Percentiles rank a stretch among this genome's conserved stretches.
phyloP scores from a whole-genome alignment of 345 rosid genomes.

The Raphanus sativus region DNA sequence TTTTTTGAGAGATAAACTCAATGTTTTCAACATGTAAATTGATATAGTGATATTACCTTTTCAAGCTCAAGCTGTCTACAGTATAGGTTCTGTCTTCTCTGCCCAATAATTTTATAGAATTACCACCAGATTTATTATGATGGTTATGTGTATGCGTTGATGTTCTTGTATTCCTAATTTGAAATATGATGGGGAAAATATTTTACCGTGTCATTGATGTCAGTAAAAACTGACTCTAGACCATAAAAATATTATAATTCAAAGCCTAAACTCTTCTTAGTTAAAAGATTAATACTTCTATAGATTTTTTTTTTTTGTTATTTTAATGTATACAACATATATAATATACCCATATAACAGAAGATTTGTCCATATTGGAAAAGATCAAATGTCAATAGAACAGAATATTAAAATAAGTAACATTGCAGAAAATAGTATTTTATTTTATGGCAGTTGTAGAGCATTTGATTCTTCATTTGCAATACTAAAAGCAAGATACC shows the following conservation, averaged over 20 bases:
- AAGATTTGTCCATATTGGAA: constrained; percentile 13
- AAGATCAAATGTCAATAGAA: constrained; percentile 21
- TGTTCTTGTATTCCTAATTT: too few species aligned
- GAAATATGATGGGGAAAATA: background rate
- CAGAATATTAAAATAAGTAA: constrained; percentile 15
- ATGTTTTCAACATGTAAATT: background rate
- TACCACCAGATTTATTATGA: background rate
- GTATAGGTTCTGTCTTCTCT: constrained; percentile 8
- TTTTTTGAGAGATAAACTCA: background rate
- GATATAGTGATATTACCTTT: background rate
- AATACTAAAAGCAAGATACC: background rate
- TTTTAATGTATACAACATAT: background rate
- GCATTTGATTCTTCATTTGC: constrained; percentile 32
- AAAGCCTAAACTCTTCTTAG: background rate
- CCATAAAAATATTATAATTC: background rate
- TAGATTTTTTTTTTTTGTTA: background rate
- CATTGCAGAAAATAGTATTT: background rate
- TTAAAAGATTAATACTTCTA: too few species aligned
- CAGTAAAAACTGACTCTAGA: background rate
- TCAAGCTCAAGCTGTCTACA: constrained; percentile 20
- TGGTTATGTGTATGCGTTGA: background rate
- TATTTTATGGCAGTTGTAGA: constrained; percentile 13
- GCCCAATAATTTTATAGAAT: background rate
- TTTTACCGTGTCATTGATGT: background rate
- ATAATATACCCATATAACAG: background rate